Base-by-base conservation (phyloP, 495 filamentous ascomycete species). In the Staphylotrichum longicolle region DNA sequence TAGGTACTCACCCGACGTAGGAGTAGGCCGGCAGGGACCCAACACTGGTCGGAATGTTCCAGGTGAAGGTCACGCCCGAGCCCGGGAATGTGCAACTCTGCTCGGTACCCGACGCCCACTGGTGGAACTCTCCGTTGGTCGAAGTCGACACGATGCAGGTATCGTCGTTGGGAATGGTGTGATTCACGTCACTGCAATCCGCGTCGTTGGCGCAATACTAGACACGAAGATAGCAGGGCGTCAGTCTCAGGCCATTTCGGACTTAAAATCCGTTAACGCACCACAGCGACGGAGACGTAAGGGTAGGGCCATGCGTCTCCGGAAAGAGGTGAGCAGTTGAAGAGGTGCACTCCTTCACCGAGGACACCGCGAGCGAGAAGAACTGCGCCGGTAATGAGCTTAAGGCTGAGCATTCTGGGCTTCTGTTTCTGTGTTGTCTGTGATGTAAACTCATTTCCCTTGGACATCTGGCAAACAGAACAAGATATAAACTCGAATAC, bases 191-290 rank as follows among this genome's bases (percentile, higher is more conserved):
- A 30, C 48, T 50, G 48, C 48, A 50, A n/a, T 50, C 48, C 32
- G 32, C 48, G 32, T 50, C 48, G 48, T 50, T 50, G 11, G 48
- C 48, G 30, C 48, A 50, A 5, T 50, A 50, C 48, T 50, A 50
- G 20, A 27, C 20, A 1, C 20, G 1, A 7, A 48, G 8, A n/a
- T 27, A 6, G 7, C 27, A 10, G 3, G 32, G 5, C 0, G 8
- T 4, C 32, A 39, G 37, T 39, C 37, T 39, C 2, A 10, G 37
- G 1, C 20, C 20, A 27, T 27, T 27, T 27, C 1, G 20, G 11
- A 15, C 44, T 3, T 5, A 27, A 5, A 2, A 20, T 5, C 4
- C 3, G 45, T 48, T 4, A 0, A 48, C 46, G 4, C 12, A 48
- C 46, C 46, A 27, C 46, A 48, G 32, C 46, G 20, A 48, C 10